phyloP scores from a whole-genome alignment of 2,329 filamentous ascomycete species.

The Alternaria postmessia region DNA sequence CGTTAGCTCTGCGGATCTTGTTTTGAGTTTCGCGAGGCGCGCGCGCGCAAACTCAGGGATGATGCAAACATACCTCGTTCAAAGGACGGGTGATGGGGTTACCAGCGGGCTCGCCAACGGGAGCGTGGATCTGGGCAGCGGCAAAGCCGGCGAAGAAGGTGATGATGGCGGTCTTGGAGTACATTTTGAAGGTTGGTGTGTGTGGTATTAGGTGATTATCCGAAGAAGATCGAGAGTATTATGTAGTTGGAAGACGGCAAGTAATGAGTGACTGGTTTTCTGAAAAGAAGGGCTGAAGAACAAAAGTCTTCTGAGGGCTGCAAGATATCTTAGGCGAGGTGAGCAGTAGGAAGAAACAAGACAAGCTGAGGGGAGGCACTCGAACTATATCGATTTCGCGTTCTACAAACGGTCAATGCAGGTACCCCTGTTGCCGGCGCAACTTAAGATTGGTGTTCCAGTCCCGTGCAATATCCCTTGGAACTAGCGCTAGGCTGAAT shows the following conservation, averaged over 20 bases:
- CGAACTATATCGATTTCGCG: slow-evolving; percentile 37
- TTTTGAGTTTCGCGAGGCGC: slow-evolving; percentile 2
- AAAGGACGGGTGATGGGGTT: slow-evolving; percentile 64
- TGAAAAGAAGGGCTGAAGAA: slow-evolving; percentile 42
- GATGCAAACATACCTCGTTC: slow-evolving; percentile 51
- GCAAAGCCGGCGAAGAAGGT: slow-evolving; percentile 63
- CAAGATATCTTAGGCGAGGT: slow-evolving; percentile 8
- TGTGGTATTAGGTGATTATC: slow-evolving; percentile 42
- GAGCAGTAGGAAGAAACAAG: slow-evolving; percentile 19
- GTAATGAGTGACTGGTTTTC: slow-evolving; percentile 31
- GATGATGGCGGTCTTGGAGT: slow-evolving; percentile 52
- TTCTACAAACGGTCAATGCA: slow-evolving; percentile 14
- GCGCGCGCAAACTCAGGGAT: background rate
- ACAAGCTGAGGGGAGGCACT: slow-evolving; percentile 15
- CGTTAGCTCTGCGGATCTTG: slow-evolving; percentile 12
- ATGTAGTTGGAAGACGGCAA: slow-evolving; percentile 20
- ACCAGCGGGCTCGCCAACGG: slow-evolving; percentile 51
- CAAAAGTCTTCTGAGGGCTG: slow-evolving; percentile 33
- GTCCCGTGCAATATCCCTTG: slow-evolving; percentile 14
- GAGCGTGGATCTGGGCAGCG: slow-evolving; percentile 41
- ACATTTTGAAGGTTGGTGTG: slow-evolving; percentile 40
- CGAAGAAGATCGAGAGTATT: slow-evolving; percentile 26
- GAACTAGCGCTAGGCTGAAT: slow-evolving; percentile 9
- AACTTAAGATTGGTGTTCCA: slow-evolving; percentile 20
- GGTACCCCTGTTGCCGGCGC: slow-evolving; percentile 16